These are phyloP conservation scores for Daldinia loculata DNA, from an alignment of 495 filamentous ascomycete genomes.

Conservation along the genomic window DNA sequence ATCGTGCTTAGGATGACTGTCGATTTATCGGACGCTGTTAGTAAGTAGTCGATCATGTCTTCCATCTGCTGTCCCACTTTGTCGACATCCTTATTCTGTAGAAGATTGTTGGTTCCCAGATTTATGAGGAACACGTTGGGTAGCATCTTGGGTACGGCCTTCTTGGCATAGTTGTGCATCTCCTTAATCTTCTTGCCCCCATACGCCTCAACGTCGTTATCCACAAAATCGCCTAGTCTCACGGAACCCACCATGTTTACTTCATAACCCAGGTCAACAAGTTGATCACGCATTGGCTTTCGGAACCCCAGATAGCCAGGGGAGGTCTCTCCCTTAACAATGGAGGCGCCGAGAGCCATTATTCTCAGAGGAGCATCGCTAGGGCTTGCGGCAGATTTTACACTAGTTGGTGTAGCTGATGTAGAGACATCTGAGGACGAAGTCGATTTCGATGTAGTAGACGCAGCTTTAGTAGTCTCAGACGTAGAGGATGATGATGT, in stretches of 20 bases:
- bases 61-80: constrained; percentile 36
- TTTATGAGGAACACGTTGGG: constrained; percentile 51
- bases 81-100: constrained; percentile 35
- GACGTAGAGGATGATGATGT: background rate
- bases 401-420: constrained; percentile 5
- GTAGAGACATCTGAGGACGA: background rate
- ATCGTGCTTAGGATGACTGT: constrained; percentile 41
- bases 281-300: constrained; percentile 48
- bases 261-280: constrained; percentile 35
- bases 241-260: constrained; percentile 49
- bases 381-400: constrained; percentile 7
- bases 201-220: constrained; percentile 50
- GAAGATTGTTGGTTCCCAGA: constrained; percentile 50
- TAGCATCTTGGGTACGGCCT: constrained; percentile 34
- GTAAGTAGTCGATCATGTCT: constrained; percentile 29
- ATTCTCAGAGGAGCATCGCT: constrained; percentile 50
- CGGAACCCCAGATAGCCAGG: constrained; percentile 64
- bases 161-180: constrained; percentile 40
- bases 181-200: constrained; percentile 46
- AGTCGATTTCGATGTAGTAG: constrained; percentile 1
- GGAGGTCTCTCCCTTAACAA: constrained; percentile 61
- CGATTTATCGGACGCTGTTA: constrained; percentile 28
- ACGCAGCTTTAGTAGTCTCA: background rate
- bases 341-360: constrained; percentile 65
- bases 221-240: constrained; percentile 44